Base-by-base conservation (phyloP, 495 filamentous ascomycete species). In the Penicillium fimorum region DNA sequence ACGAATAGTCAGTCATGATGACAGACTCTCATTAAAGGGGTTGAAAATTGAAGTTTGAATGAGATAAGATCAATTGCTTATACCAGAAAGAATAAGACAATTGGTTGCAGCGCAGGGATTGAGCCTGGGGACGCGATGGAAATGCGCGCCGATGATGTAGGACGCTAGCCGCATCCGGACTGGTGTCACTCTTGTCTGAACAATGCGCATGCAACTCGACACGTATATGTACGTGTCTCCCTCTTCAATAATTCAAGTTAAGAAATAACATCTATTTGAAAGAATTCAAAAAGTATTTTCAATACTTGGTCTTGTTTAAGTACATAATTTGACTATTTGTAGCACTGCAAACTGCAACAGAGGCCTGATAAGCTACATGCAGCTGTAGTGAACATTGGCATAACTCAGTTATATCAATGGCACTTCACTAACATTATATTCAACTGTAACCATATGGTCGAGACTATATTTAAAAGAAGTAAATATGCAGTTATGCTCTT, bases 1-100 rank as follows among this genome's bases (percentile, higher is more conserved):
- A 79, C 29, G 72, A 74, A 57, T 79, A 82, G 53, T 82, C 79
- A 47, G 66, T 55, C 79, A 81, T 82, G 5, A 22, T 71, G 57
- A 40, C 42, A 29, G 5, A 17, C 2, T 27, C n/a, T 29, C 9
- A 54, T 55, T 35, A 53, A 42, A 32, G 13, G 18, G 47, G 15
- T 32, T 29, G 4, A 44, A 48, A 24, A 37, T 2, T 2, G 10
- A 30, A 27, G 15, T 40, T 29, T 12, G 27, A 10, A 15, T 17
- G 37, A 18, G 32, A 29, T 3, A n/a, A 18, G 27, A 33, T 20
- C 45, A 32, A 30, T 52, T 42, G 50, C 35, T 43, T 29, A 25
- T 20, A n/a, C 11, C n/a, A n/a, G 27, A 33, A 47, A 7, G 1
- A 33, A 52, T 13, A 20, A 41, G 8, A 40, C 24, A 18, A 46